Base-by-base conservation (phyloP, 2,329 filamentous ascomycete genomes). In the Penicillium sp. region DNA sequence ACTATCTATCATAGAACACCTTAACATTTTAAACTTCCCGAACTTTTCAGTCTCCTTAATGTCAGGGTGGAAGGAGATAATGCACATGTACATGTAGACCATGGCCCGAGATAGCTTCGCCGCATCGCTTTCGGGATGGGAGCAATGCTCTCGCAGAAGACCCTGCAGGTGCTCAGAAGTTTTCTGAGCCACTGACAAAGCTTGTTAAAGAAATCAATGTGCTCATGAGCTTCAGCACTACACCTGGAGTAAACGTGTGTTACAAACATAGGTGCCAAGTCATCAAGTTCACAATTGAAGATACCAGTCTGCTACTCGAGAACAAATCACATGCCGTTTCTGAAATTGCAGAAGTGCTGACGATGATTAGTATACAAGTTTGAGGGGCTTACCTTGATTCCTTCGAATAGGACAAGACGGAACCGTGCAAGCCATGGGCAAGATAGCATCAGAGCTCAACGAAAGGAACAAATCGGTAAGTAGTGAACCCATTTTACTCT, bases 261-360 rank as follows among this genome's bases (percentile, higher is more conserved):
- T 42, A 29, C 15, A 18, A 13, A 20, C 23, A 42, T 17, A 17
- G 26, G 15, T 42, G 39, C 17, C 24, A 42, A 18, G n/a, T 42
- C 10, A 42, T 42, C 9, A 42, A n/a, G n/a, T 42, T 29, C 23
- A 42, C 39, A 13, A 29, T 42, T 9, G 39, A 42, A 13, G 39
- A 42, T 7, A 12, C 15, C 2, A 42, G 39, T 18, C 6, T 20
- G 9, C 23, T 42, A 18, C 39, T 42, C 8, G 18, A 7, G 15
- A 9, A 24, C 13, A 29, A 42, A 3, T 30, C 6, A 4, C 3
- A 42, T 9, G 1, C 39, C 3, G 10, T n/a, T 2, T 42, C 26
- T 18, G 39, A 42, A 13, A 29, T 42, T 17, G 24, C 39, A 7
- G 39, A 42, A n/a, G 8, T 42, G 15, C 10, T 42, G 1, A 29